A percentile compares a stretch with the other conserved stretches of the same genome.
phyloP scores from a whole-genome alignment of 2,329 filamentous ascomycete genomes.

The Venturia nashicola region DNA sequence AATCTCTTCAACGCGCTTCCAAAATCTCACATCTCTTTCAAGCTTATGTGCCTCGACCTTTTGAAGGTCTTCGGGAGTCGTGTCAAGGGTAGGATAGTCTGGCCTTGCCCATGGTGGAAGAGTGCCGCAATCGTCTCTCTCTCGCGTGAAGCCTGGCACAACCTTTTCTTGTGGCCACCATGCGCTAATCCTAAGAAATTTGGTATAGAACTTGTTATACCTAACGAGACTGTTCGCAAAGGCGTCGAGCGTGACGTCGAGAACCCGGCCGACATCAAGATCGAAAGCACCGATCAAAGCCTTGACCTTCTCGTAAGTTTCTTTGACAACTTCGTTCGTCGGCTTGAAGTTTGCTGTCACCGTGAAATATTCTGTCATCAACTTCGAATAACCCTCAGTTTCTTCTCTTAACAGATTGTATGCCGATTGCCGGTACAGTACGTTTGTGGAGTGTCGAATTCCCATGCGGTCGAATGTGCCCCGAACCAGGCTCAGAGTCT shows the following conservation, averaged over 20 bases:
- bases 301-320: constrained; percentile 85
- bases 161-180: constrained; percentile 79
- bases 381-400: constrained; percentile 90
- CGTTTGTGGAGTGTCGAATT: constrained; percentile 82
- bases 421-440: constrained; percentile 89
- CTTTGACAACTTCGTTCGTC: constrained; percentile 63
- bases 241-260: constrained; percentile 90
- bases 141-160: constrained; percentile 30
- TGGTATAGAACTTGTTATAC: constrained; percentile 88
- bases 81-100: constrained; percentile 21
- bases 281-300: constrained; percentile 95
- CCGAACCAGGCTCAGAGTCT: constrained; percentile 66
- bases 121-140: constrained; percentile 40
- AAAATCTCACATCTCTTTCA: constrained; percentile 63
- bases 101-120: constrained; percentile 82
- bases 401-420: constrained; percentile 94
- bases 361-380: constrained; percentile 90
- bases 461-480: constrained; percentile 74
- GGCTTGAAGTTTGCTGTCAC: constrained; percentile 64
- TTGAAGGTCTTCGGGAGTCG: constrained; percentile 18
- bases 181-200: constrained; percentile 78
- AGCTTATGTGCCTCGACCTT: constrained; percentile 52
- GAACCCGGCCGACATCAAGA: constrained; percentile 83
- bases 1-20: constrained; percentile 62
- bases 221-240: constrained; percentile 90